Percentiles rank a stretch among this genome's conserved stretches.
phyloP scores from a whole-genome alignment of 345 rosid species.

The Turnera subulata region DNA sequence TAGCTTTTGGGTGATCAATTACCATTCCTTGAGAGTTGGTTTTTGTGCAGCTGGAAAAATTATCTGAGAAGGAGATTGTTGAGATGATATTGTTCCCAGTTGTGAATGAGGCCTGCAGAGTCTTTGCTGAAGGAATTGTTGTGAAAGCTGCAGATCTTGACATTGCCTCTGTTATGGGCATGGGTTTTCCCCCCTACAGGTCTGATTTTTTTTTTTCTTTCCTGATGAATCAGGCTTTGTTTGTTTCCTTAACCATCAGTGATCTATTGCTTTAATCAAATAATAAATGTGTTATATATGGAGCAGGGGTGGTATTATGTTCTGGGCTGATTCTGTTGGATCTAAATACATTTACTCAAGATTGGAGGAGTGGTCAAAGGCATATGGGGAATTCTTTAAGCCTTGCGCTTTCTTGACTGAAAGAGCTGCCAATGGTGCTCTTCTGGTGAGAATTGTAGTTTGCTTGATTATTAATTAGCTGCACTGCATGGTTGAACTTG shows the following conservation, averaged over 20 bases:
- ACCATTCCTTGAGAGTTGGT: background rate
- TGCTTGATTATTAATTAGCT: background rate
- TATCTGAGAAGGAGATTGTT: constrained; percentile 75
- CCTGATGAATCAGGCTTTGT: background rate
- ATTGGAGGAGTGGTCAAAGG: constrained; percentile 76
- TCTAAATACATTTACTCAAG: constrained; percentile 37
- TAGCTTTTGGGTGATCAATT: background rate
- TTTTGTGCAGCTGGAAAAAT: constrained; percentile 49
- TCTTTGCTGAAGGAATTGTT: constrained; percentile 86
- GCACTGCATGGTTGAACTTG: background rate
- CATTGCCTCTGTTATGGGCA: constrained; percentile 82
- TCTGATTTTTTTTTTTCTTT: constrained; percentile 14
- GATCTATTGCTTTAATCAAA: constrained; percentile 10
- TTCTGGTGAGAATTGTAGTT: constrained; percentile 27
- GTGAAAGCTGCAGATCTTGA: constrained; percentile 94
- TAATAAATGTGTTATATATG: constrained; percentile 14
- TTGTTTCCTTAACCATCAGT: background rate
- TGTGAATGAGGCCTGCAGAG: constrained; percentile 92
- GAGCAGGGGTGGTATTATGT: constrained; percentile 84
- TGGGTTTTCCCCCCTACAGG: constrained; percentile 98
- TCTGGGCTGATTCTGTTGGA: constrained; percentile 64
- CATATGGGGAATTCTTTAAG: constrained; percentile 83
- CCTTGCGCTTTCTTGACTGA: constrained; percentile 86
- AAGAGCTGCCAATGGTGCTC: constrained; percentile 56
- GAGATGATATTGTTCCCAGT: constrained; percentile 97